Evolutionary conservation across 805 yeast genomes (phyloP).

Genomic region (Teunomyces kruisii): DNA sequence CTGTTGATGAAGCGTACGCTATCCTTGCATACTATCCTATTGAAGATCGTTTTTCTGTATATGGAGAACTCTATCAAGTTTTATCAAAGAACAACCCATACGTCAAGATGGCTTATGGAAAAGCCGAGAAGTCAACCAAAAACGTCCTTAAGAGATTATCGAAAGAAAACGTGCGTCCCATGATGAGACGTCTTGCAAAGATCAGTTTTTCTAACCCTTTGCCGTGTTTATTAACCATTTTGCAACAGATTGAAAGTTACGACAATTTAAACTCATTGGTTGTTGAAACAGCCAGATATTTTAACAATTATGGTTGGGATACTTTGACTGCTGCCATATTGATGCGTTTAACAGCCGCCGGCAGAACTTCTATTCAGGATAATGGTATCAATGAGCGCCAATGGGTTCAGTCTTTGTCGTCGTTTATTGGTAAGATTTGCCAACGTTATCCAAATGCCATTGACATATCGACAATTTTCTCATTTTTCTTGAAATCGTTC

Average conservation of each 20-base stretch:
- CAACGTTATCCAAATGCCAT: constrained; percentile 50
- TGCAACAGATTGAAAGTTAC: constrained; percentile 87
- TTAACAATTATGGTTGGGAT: constrained; percentile 82
- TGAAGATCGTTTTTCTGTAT: constrained; percentile 69
- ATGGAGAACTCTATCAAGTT: constrained; percentile 71
- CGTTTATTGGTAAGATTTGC: constrained; percentile 75
- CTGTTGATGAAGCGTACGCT: constrained; percentile 58
- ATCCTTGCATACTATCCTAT: constrained; percentile 54
- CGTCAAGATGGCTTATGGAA: constrained; percentile 58
- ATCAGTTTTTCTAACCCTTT: constrained; percentile 76
- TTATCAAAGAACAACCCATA: constrained; percentile 54
- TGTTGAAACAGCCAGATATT: constrained; percentile 74
- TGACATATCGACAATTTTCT: constrained; percentile 61
- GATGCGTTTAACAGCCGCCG: constrained; percentile 61
- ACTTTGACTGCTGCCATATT: constrained; percentile 71
- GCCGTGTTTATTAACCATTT: constrained; percentile 66
- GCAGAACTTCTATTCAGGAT: constrained; percentile 64
- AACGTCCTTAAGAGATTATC: constrained; percentile 78
- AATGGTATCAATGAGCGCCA: constrained; percentile 80
- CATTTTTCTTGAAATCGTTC: constrained; percentile 60
- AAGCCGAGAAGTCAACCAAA: constrained; percentile 77
- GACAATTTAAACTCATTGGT: constrained; percentile 80
- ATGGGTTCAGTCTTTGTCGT: constrained; percentile 84
- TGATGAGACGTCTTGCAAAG: constrained; percentile 72
- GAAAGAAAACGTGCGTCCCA: constrained; percentile 68